Evolutionary conservation across 169 alveolate species (phyloP).

Genomic region (Haemoproteus tartakovskyi): DNA sequence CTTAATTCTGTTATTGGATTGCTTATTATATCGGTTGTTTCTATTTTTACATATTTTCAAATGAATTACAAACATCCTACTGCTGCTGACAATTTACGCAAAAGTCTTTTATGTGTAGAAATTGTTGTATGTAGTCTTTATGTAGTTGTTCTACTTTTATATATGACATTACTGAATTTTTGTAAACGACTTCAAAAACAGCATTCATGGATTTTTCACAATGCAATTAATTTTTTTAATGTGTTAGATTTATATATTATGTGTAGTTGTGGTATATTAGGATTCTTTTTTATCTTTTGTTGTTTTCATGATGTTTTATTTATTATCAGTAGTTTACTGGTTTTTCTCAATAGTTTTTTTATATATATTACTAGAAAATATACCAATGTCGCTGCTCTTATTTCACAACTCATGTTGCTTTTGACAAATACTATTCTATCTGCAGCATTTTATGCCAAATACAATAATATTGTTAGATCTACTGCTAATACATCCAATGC

Average conservation of each 20-base stretch:
- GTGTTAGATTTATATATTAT: slow-evolving; percentile 23
- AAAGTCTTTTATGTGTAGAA: slow-evolving; percentile 7
- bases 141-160: slow-evolving; percentile 23
- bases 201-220: slow-evolving; percentile 38
- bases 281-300: slow-evolving; percentile 41
- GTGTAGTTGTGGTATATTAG: slow-evolving; percentile 22
- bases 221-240: slow-evolving; percentile 26
- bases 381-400: slow-evolving; percentile 14
- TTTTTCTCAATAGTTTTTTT: slow-evolving; percentile 28
- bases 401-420: slow-evolving; percentile 6
- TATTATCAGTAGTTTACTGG: slow-evolving; percentile 3
- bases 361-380: slow-evolving; percentile 16
- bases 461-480: no score
- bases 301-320: slow-evolving; percentile 6
- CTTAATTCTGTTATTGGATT: slow-evolving; percentile 27
- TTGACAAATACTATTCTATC: slow-evolving; percentile 24
- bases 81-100: not conserved
- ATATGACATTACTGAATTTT: no score
- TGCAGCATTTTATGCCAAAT: slow-evolving; percentile 2
- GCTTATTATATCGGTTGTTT: slow-evolving; percentile 30
- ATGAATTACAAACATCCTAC: not conserved
- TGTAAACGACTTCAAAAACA: no score
- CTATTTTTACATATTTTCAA: not conserved
- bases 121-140: slow-evolving; percentile 8
- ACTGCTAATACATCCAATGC: no score